Base-by-base conservation (phyloP, 75 land plant genomes). In the Selaginella tamariscina region DNA sequence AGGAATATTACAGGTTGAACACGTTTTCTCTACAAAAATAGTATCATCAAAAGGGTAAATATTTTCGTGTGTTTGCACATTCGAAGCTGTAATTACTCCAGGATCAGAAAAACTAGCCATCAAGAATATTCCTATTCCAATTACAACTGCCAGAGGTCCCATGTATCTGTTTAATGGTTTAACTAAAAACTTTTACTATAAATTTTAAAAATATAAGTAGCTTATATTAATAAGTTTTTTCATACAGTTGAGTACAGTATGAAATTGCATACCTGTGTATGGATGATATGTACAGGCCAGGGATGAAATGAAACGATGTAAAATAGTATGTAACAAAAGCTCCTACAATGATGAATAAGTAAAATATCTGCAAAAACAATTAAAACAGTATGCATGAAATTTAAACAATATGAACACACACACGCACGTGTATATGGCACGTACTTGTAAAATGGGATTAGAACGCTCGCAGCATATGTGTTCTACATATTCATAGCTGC, bases 71-170 rank as follows among this genome's bases (percentile, higher is more conserved):
- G 78, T 70, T 32, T 82, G 67, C 59, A 86, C 85, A 85, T 93
- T 95, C 32, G 78, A 65, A 2, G 78, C 56, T 1, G 73, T 86
- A 33, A 95, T 79, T 49, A 79, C 79, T 39, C 99, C 99, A 8
- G 99, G 86, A 77, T 95, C 99, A 69, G 89, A 80, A 77, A 91
- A 84, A 79, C 99, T 88, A 32, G 99, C 85, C 64, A 86, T 64
- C 33, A 91, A 71, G 69, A 95, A 95, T 1, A 91, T 74, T 0
- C 81, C 26, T 65, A 83, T 56, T 32, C 93, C 99, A 1, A 88
- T 66, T 64, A 81, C 68, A 56, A 84, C 86, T 39, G 82, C 87
- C 60, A 77, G 30, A 2, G 83, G 71, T 74, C 99, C 87, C 29
- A 69, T 68, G 60, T 81, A 86, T 83, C 99, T 95, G 82, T 73